These are phyloP conservation scores for Ormosia semicastrata DNA, from an alignment of 306 rosid species.

Conservation along the genomic window DNA sequence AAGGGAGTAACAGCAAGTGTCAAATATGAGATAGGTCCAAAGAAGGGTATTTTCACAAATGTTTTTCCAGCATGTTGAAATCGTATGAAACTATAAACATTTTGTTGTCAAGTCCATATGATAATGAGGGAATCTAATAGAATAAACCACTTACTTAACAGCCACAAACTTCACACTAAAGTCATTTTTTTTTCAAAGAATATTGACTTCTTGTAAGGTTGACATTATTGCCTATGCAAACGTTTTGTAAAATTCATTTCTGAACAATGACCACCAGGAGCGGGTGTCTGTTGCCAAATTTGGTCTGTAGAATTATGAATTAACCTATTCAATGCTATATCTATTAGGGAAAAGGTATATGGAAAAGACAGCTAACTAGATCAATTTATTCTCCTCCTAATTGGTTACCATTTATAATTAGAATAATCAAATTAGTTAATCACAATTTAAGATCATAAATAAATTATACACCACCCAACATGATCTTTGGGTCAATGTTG, in stretches of 20 bases:
- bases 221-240: background rate
- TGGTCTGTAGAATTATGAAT: background rate
- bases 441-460: background rate
- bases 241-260: background rate
- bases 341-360: background rate
- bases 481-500: background rate
- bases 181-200: background rate
- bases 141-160: background rate
- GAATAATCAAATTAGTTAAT: background rate
- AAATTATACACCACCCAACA: background rate
- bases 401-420: too few relatives aligned
- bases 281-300: background rate
- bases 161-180: background rate
- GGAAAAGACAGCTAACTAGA: background rate
- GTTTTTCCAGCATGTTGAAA: conserved; percentile 73
- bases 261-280: background rate
- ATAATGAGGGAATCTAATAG: background rate
- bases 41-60: conserved; percentile 72
- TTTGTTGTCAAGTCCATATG: conserved; percentile 42
- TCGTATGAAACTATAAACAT: conserved; percentile 86
- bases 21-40: conserved; percentile 90
- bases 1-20: conserved; percentile 88
- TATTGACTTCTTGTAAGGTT: background rate
- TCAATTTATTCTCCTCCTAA: background rate
- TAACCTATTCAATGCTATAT: background rate